Percentiles rank a stretch among this genome's conserved stretches.
Evolutionary conservation across 768 basidiomycete species (phyloP).

Genomic region (Boletus sp.): DNA sequence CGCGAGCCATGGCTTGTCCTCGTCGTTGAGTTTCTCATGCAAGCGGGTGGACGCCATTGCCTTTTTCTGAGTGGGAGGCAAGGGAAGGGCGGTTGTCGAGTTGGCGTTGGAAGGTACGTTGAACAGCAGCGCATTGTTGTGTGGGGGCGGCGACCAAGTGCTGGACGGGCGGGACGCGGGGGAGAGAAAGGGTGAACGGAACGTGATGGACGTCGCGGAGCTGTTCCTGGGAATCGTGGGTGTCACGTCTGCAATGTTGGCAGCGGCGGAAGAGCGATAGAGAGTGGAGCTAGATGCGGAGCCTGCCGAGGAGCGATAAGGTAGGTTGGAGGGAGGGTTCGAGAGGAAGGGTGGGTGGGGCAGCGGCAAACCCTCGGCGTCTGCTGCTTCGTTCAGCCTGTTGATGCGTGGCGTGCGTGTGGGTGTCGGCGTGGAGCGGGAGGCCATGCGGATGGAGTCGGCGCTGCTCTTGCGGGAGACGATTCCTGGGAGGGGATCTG

Average conservation of each 20-base stretch:
- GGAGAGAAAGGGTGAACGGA: slow-evolving; percentile 69
- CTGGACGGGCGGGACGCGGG: slow-evolving; percentile 65
- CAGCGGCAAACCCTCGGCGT: slow-evolving; percentile 28
- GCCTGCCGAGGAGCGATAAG: slow-evolving; percentile 38
- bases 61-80: slow-evolving; percentile 41
- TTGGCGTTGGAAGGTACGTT: slow-evolving; percentile 30
- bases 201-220: slow-evolving; percentile 43
- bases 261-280: slow-evolving; percentile 31
- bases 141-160: slow-evolving; percentile 60
- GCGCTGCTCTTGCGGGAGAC: slow-evolving; percentile 46
- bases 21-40: slow-evolving; percentile 45
- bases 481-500: slow-evolving; percentile 52
- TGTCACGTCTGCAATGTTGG: slow-evolving; percentile 13
- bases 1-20: slow-evolving; percentile 49
- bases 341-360: slow-evolving; percentile 51
- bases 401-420: slow-evolving; percentile 22
- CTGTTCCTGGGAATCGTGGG: slow-evolving; percentile 38
- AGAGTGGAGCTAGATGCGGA: slow-evolving; percentile 26
- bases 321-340: slow-evolving; percentile 29
- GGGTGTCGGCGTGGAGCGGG: slow-evolving; percentile 25
- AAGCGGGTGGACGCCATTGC: slow-evolving; percentile 48
- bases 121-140: slow-evolving; percentile 25
- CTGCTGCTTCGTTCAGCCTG: slow-evolving; percentile 13
- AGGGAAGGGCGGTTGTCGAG: slow-evolving; percentile 33
- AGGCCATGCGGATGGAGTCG: slow-evolving; percentile 35